phyloP scores from a whole-genome alignment of 306 rosid species.

The Pyrus bretschneideri region DNA sequence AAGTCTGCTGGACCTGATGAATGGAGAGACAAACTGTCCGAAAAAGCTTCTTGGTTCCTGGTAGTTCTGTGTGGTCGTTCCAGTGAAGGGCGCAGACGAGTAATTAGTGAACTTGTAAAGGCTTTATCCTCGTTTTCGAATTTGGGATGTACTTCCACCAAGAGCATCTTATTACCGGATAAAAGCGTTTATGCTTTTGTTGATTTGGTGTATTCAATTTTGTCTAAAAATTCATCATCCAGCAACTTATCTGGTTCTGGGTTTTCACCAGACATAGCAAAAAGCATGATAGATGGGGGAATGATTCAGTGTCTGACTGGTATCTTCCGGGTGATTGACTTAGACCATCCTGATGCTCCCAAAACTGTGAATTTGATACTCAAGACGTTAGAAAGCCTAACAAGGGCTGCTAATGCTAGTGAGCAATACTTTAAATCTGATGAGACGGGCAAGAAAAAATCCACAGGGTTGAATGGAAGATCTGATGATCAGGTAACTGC shows the following conservation, averaged over 20 bases:
- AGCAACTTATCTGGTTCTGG: conserved; percentile 90
- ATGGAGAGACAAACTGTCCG: conserved; percentile 93
- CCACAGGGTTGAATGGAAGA: conserved; percentile 50
- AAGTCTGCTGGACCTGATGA: conserved; percentile 95
- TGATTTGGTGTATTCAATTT: conserved; percentile 80
- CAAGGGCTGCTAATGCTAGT: conserved; percentile 94
- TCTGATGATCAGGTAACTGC: conserved; percentile 51
- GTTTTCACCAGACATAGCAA: conserved; percentile 92
- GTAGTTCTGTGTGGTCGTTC: conserved; percentile 95
- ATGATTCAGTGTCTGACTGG: conserved; percentile 78
- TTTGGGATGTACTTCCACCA: conserved; percentile 55
- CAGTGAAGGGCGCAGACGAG: conserved; percentile 92
- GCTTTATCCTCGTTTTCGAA: conserved; percentile 57
- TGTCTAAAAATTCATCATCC: conserved; percentile 86
- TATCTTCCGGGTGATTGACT: conserved; percentile 82
- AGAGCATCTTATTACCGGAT: conserved; percentile 63
- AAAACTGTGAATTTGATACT: conserved; percentile 84
- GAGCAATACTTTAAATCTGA: conserved; percentile 79
- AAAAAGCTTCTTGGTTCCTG: conserved; percentile 87
- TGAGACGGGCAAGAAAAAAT: conserved; percentile 62
- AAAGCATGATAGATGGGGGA: conserved; percentile 96
- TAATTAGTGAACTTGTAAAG: conserved; percentile 76
- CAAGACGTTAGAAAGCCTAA: conserved; percentile 81
- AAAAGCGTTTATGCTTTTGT: conserved; percentile 75
- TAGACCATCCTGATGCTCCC: conserved; percentile 97